Conservation (phyloP, 2,329 filamentous ascomycete genomes). For the Epichloe amarillans region DNA sequence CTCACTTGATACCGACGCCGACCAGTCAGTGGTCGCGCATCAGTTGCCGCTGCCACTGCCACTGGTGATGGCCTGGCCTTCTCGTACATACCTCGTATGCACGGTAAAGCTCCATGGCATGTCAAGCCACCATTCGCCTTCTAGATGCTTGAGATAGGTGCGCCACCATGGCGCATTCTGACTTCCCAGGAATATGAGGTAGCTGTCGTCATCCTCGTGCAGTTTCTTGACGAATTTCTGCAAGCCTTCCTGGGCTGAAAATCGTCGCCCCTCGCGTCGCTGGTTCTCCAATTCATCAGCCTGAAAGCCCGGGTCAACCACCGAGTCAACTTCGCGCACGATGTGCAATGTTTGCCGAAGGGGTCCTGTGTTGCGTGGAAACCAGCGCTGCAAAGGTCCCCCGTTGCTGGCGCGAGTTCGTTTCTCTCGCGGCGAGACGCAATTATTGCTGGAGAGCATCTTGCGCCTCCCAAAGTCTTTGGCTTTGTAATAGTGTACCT, state of each 20-base stretch:
- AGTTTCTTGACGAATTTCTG: constrained; percentile 10
- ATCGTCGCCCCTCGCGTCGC: constrained; percentile 10
- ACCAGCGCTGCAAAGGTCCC: constrained; percentile 12
- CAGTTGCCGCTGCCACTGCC: no score
- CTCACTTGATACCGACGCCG: background rate
- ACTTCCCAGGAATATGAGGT: constrained; percentile 14
- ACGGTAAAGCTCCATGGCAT: constrained; percentile 14
- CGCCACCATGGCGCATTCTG: constrained; percentile 16
- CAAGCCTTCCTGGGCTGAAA: constrained; percentile 10
- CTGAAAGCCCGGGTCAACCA: constrained; percentile 15
- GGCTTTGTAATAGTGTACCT: constrained; percentile 16
- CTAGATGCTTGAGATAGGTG: constrained; percentile 12
- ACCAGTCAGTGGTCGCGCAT: background rate
- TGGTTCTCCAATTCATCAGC: constrained; percentile 13
- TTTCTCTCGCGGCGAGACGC: constrained; percentile 10
- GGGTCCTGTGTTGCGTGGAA: constrained; percentile 11
- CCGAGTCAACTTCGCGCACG: constrained; percentile 13
- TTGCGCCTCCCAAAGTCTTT: constrained; percentile 15
- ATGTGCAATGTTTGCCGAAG: constrained; percentile 15
- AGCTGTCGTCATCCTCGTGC: constrained; percentile 12
- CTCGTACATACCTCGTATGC: constrained; percentile 7
- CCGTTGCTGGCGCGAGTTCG: constrained; percentile 10
- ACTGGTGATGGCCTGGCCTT: background rate
- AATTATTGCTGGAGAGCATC: constrained; percentile 3
- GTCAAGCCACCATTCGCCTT: constrained; percentile 17